phyloP scores from a whole-genome alignment of 2,329 filamentous ascomycete species.

The Madurella fahalii region DNA sequence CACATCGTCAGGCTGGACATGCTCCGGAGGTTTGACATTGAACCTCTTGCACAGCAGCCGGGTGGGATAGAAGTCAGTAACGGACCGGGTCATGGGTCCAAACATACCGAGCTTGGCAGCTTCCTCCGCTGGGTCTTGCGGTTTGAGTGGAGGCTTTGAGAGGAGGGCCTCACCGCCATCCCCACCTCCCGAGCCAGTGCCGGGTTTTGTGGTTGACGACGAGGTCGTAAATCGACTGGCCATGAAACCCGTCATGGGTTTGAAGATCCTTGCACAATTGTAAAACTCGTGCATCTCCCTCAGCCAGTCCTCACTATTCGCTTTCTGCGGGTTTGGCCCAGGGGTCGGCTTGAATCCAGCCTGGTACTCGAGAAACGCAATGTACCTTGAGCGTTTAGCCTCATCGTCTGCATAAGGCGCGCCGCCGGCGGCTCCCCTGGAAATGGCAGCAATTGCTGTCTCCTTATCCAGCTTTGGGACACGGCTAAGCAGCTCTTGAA shows the following conservation, averaged over 20 bases:
- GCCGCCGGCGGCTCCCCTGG: constrained; percentile 61
- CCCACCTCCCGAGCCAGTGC: constrained; percentile 18
- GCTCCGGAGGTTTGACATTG: constrained; percentile 72
- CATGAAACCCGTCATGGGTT: constrained; percentile 88
- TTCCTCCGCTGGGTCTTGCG: constrained; percentile 73
- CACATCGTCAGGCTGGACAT: constrained; percentile 56
- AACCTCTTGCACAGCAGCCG: constrained; percentile 91
- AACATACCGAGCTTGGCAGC: constrained; percentile 92
- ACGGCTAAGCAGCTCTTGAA: constrained; percentile 53
- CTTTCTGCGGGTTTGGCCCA: constrained; percentile 43
- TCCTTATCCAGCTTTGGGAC: constrained; percentile 63
- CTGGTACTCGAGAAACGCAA: constrained; percentile 72
- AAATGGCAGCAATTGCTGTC: constrained; percentile 64
- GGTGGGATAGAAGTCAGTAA: constrained; percentile 70
- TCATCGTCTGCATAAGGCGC: constrained; percentile 81
- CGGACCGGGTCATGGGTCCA: constrained; percentile 75
- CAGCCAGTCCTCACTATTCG: constrained; percentile 68
- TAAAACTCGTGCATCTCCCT: constrained; percentile 75
- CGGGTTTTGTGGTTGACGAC: constrained; percentile 36
- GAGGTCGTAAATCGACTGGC: constrained; percentile 85
- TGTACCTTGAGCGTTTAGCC: constrained; percentile 74
- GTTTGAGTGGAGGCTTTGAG: constrained; percentile 49
- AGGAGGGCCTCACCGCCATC: constrained; percentile 35
- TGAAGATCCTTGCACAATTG: constrained; percentile 68
- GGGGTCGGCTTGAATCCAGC: constrained; percentile 58